phyloP scores from a whole-genome alignment of 257 asterid species.

The Jasminum sambac region DNA sequence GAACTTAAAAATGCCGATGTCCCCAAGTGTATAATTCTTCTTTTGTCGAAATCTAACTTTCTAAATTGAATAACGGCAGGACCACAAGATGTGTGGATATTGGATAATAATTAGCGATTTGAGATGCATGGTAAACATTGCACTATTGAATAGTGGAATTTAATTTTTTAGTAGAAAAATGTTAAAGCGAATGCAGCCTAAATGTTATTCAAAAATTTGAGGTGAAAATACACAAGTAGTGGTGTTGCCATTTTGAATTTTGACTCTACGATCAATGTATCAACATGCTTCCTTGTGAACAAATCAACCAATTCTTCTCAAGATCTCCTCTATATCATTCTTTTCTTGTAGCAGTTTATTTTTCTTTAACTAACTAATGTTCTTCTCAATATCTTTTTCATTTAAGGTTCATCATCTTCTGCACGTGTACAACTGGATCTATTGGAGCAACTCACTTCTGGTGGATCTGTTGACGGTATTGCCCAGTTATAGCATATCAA shows the following conservation, averaged over 20 bases:
- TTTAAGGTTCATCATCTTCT: constrained; percentile 59
- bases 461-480: constrained; percentile 50
- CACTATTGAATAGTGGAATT: too few species aligned
- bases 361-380: not conserved
- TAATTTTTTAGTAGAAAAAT: too few species aligned
- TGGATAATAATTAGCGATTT: too few species aligned
- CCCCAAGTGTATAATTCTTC: not conserved
- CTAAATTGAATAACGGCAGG: too few species aligned
- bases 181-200: too few species aligned
- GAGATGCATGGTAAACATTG: too few species aligned
- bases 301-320: not conserved
- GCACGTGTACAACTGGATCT: constrained; percentile 77
- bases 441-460: constrained; percentile 75
- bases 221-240: not conserved
- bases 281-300: not conserved
- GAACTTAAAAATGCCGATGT: not conserved
- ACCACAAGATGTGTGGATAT: too few species aligned
- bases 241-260: not conserved
- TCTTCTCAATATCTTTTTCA: not conserved
- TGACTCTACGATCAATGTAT: not conserved
- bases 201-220: not conserved
- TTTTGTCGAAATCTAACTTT: too few species aligned
- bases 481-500: not conserved
- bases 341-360: not conserved
- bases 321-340: not conserved